Conservation (phyloP, 2,329 filamentous ascomycete species). For the Aspergillaceae sp. region DNA sequence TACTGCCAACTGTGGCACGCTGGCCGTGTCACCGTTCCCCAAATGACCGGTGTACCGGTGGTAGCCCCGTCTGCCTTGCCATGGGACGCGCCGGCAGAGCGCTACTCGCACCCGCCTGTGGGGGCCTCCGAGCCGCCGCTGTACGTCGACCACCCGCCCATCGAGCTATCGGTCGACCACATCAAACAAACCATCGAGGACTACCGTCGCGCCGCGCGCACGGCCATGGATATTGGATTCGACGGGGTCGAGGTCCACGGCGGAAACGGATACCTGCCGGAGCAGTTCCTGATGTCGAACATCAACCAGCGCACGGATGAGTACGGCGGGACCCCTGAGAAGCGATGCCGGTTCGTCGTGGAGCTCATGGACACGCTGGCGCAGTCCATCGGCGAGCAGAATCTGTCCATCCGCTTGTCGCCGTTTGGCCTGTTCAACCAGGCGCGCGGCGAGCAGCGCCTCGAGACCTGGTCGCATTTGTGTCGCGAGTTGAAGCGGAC, state of each 20-base stretch:
- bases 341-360: constrained; percentile 48
- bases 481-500: constrained; percentile 41
- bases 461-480: constrained; percentile 47
- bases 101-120: constrained; percentile 33
- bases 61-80: constrained; percentile 37
- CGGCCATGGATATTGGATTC: constrained; percentile 48
- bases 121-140: constrained; percentile 27
- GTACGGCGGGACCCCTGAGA: constrained; percentile 45
- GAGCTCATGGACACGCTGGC: constrained; percentile 45
- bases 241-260: constrained; percentile 46
- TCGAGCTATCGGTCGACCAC: constrained; percentile 39
- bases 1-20: constrained; percentile 37
- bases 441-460: constrained; percentile 40
- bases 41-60: constrained; percentile 32
- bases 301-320: constrained; percentile 43
- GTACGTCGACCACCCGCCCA: constrained; percentile 37
- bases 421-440: constrained; percentile 48
- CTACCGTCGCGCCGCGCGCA: constrained; percentile 39
- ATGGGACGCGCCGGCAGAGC: constrained; percentile 39
- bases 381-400: constrained; percentile 38
- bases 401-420: constrained; percentile 39
- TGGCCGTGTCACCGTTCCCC: constrained; percentile 38
- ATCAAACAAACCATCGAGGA: constrained; percentile 38
- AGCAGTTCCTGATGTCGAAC: constrained; percentile 45
- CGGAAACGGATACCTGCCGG: constrained; percentile 45